Base-by-base conservation (phyloP, 2,329 filamentous ascomycete species). In the Aspergillus sp. region DNA sequence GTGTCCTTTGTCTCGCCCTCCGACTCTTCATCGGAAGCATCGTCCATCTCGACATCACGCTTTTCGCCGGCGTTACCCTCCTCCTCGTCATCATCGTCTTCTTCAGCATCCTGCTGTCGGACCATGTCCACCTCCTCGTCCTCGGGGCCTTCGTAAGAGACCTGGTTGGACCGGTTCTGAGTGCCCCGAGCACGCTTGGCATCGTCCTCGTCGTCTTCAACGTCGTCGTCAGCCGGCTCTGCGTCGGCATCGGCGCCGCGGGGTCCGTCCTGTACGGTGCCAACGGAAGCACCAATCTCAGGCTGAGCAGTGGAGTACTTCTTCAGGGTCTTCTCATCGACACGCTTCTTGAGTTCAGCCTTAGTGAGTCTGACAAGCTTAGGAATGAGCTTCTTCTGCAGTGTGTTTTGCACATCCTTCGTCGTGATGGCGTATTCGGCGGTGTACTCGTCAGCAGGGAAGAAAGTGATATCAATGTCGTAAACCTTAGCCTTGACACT, bases 81-180 rank as follows among this genome's bases (percentile, higher is more conserved):
- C 61, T 82, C 82, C 66, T 84, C 83, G 38, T 80, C 76, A 19
- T 82, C 78, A 54, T 86, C 83, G 53, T 86, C 83, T 19, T 86
- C 86, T 21, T 81, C 77, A 2, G 82, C 81, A 70, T 89, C 84
- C 59, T 84, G 83, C 55, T 81, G 80, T 68, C 89, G 88, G 57
- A 96, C 87, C 38, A 84, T 88, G 66, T 91, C 87, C 70, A 96
- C 86, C 71, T 98, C 95, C 3, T 94, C 94, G 5, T 96, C 93
- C 71, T 98, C 95, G 50, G 96, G 96, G 36, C 89, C 91, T 41
- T 92, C 94, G 68, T 97, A 98, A 13, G 92, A 95, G 2, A 94
- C 88, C 30, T 89, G 90, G 76, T 96, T 90, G 55, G 84, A 82
- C 42, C 90, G 88, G 73, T 96, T 95, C 49, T 87, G 86, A 23